Percentiles rank a stretch among this genome's conserved stretches.
Conservation (phyloP, 2,329 filamentous ascomycete genomes). For the Alternaria ventricosa region DNA sequence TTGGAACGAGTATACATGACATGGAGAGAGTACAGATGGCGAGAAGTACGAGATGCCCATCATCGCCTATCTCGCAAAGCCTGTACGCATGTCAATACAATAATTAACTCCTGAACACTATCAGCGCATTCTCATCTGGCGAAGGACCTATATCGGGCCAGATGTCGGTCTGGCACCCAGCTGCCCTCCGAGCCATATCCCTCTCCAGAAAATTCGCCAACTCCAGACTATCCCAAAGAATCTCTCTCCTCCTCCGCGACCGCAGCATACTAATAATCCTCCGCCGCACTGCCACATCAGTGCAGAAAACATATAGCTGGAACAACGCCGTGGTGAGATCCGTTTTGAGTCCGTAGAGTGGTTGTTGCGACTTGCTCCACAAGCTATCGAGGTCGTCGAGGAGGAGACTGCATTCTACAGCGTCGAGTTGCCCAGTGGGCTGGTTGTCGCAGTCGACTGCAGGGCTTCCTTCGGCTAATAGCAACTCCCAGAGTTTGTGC, state of each 20-base stretch:
- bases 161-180: not conserved
- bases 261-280: not conserved
- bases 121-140: not conserved
- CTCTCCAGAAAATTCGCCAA: not conserved
- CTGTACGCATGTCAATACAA: not conserved
- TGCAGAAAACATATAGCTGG: not conserved
- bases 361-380: not conserved
- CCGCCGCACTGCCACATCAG: not conserved
- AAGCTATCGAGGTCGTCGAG: not conserved
- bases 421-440: not conserved
- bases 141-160: not conserved
- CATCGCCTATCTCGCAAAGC: not conserved
- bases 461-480: not conserved
- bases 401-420: not conserved
- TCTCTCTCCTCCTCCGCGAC: not conserved
- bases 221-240: not conserved
- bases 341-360: not conserved
- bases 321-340: not conserved
- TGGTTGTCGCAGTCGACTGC: not conserved
- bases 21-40: not conserved
- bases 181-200: not conserved
- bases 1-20: not conserved
- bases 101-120: not conserved
- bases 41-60: not conserved
- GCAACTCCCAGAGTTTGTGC: not conserved